These are phyloP conservation scores for Eustoma russellianum DNA, from an alignment of 257 asterid genomes.

Conservation along the genomic window DNA sequence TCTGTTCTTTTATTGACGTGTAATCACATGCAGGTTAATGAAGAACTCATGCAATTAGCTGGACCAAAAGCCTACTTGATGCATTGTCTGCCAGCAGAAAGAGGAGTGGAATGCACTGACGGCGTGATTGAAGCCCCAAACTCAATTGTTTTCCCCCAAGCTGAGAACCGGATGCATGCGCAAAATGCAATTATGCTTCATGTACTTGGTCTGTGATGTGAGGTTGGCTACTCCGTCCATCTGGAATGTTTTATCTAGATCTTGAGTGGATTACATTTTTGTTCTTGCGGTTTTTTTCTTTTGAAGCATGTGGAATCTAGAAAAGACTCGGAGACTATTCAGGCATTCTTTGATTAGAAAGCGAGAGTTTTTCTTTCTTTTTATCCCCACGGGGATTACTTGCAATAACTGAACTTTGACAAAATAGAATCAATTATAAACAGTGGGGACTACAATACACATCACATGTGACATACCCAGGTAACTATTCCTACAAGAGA, in stretches of 20 bases:
- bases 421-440: no score
- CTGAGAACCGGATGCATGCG: slow-evolving; percentile 93
- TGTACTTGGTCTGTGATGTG: slow-evolving; percentile 54
- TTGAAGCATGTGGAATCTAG: background rate
- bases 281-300: background rate
- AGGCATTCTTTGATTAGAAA: background rate
- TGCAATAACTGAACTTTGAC: no score
- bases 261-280: background rate
- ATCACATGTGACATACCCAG: no score
- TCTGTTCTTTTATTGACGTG: background rate
- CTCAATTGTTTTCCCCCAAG: slow-evolving; percentile 83
- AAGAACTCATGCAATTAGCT: slow-evolving; percentile 77
- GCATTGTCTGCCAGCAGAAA: slow-evolving; percentile 95
- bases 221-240: background rate
- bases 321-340: background rate
- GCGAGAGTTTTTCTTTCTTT: background rate
- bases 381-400: no score
- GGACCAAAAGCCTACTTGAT: slow-evolving; percentile 73
- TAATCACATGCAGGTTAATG: slow-evolving; percentile 53
- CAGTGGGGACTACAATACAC: no score
- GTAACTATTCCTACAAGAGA: no score
- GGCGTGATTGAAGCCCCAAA: slow-evolving; percentile 76
- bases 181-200: slow-evolving; percentile 94
- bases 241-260: background rate
- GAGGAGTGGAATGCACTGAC: slow-evolving; percentile 74